These are phyloP conservation scores for rapeseed (Brassica napus) DNA, from an alignment of 345 rosid genomes.

Conservation along the genomic window Da-Ae NC_063439.1:14854001-14854500, in stretches of 20 bases:
- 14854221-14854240: not conserved
- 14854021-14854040: not conserved
- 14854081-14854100: not conserved
- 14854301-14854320: not conserved
- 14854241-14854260: not conserved
- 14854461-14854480: conserved; percentile 46
- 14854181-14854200: not conserved
- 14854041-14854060: not conserved
- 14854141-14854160: not conserved
- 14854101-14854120: not conserved
- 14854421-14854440: conserved; percentile 92
- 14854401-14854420: conserved; percentile 87
- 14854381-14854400: conserved; percentile 98
- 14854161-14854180: not conserved
- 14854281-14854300: not conserved
- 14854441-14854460: conserved; percentile 89
- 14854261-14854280: conserved; percentile 42
- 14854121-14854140: not conserved
- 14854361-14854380: conserved; percentile 80
- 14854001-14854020: not conserved
- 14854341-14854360: conserved; percentile 89
- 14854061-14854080: not conserved
- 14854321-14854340: not conserved
- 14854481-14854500: not conserved
- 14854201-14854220: not conserved